Conservation (phyloP, 2,329 filamentous ascomycete genomes). For the Phialocephala sp. region DNA sequence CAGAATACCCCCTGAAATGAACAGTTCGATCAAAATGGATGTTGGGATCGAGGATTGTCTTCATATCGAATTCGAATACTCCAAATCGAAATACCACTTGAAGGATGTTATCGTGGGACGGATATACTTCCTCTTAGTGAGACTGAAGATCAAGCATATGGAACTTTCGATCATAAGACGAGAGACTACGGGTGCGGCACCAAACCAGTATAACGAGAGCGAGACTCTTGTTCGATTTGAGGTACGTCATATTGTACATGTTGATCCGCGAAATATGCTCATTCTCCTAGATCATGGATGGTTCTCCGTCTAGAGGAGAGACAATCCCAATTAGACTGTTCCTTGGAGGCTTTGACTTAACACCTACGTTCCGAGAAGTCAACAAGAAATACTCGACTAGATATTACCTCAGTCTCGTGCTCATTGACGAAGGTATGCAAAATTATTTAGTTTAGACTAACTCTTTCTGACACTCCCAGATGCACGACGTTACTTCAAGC, state of each 20-base stretch:
- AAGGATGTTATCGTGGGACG: slow-evolving; percentile 99
- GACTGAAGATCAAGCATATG: slow-evolving; percentile 99
- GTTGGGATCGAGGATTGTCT: slow-evolving; percentile 99
- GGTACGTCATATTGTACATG: slow-evolving; percentile 51
- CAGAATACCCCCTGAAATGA: slow-evolving; percentile 96
- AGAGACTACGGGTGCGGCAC: slow-evolving; percentile 94
- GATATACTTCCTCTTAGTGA: slow-evolving; percentile 97
- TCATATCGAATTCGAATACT: slow-evolving; percentile 99
- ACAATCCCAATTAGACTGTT: slow-evolving; percentile 97
- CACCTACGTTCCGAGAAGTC: slow-evolving; percentile 97
- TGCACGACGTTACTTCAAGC: slow-evolving; percentile 97
- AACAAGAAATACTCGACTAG: slow-evolving; percentile 99
- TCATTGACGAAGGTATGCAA: slow-evolving; percentile 84
- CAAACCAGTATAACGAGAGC: slow-evolving; percentile 99
- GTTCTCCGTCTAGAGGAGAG: slow-evolving; percentile 89
- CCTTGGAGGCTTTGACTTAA: slow-evolving; percentile 95
- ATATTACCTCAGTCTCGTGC: slow-evolving; percentile 94
- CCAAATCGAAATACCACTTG: slow-evolving; percentile 98
- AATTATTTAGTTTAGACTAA: slow-evolving; percentile 8
- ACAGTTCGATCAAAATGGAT: slow-evolving; percentile 99
- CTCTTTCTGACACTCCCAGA: slow-evolving; percentile 58
- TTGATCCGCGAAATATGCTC: not conserved
- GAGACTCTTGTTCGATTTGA: slow-evolving; percentile 97
- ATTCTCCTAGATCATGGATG: slow-evolving; percentile 87
- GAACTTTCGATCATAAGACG: slow-evolving; percentile 96